phyloP scores from a whole-genome alignment of 1,139 yeast species.

The Candida sanyaensis region DNA sequence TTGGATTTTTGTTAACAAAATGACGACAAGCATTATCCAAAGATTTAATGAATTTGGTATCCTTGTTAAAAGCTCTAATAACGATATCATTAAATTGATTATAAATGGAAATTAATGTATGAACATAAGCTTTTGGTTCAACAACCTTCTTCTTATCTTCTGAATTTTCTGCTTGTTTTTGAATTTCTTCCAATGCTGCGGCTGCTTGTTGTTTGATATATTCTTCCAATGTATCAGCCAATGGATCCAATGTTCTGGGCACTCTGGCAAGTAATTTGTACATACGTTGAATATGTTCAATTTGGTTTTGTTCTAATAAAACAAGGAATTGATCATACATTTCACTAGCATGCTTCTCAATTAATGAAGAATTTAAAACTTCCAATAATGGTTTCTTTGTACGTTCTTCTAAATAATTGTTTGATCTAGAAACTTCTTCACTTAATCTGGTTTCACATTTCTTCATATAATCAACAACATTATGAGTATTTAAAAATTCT shows the following conservation, averaged over 20 bases:
- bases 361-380: conserved; percentile 72
- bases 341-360: conserved; percentile 73
- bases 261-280: conserved; percentile 75
- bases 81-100: conserved; percentile 69
- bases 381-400: conserved; percentile 78
- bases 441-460: conserved; percentile 80
- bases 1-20: conserved; percentile 79
- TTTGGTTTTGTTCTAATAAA: conserved; percentile 75
- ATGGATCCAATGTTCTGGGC: conserved; percentile 71
- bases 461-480: conserved; percentile 88
- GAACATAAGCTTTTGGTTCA: conserved; percentile 81
- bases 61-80: conserved; percentile 66
- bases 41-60: conserved; percentile 81
- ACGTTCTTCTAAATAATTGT: conserved; percentile 81
- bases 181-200: conserved; percentile 66
- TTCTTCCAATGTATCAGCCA: conserved; percentile 70
- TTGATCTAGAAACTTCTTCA: conserved; percentile 80
- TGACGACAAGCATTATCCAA: conserved; percentile 86
- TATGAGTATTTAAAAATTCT: conserved; percentile 65
- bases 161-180: conserved; percentile 44
- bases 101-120: conserved; percentile 72
- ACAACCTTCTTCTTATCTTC: conserved; percentile 27
- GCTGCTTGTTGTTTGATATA: conserved; percentile 77
- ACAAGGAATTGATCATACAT: conserved; percentile 77
- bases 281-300: conserved; percentile 77